phyloP scores from a whole-genome alignment of 164 flowering plant species.

The Piper betle region DNA sequence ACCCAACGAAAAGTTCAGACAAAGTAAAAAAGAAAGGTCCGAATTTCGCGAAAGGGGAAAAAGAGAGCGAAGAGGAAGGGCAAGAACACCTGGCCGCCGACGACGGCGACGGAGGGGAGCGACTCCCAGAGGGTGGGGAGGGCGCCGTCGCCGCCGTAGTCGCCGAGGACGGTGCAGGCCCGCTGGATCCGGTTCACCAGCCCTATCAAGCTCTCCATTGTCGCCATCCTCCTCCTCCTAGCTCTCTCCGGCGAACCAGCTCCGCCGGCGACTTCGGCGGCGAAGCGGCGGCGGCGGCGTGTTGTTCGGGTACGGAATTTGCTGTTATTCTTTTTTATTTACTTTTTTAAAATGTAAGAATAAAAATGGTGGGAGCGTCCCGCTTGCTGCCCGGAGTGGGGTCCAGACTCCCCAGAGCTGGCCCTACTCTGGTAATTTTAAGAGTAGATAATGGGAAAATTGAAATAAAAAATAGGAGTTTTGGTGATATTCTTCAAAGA shows the following conservation, averaged over 20 bases:
- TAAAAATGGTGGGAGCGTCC: too few relatives aligned
- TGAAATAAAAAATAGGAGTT: too few relatives aligned
- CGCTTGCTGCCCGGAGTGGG: too few relatives aligned
- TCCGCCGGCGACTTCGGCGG: too few relatives aligned
- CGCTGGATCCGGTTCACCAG: conserved; percentile 53
- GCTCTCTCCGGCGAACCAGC: background rate
- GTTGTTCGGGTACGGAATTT: too few relatives aligned
- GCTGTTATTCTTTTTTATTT: too few relatives aligned
- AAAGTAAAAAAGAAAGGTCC: conserved; percentile 1
- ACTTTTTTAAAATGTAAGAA: too few relatives aligned
- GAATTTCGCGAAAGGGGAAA: background rate
- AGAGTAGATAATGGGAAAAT: too few relatives aligned
- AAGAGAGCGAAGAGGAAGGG: background rate
- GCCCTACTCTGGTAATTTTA: too few relatives aligned
- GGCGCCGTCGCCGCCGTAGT: conserved; percentile 44
- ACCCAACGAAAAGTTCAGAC: conserved; percentile 1
- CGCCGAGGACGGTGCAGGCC: conserved; percentile 61
- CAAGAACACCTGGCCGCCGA: conserved; percentile 73
- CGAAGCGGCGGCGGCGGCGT: too few relatives aligned
- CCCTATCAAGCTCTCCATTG: conserved; percentile 59
- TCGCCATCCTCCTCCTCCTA: conserved; percentile 20
- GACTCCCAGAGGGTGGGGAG: conserved; percentile 86
- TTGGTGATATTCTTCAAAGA: too few relatives aligned
- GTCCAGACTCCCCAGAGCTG: too few relatives aligned
- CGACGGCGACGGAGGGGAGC: conserved; percentile 87